Percentiles rank a stretch among this genome's conserved stretches.
Conservation (phyloP, 1,284 basidiomycete species). For the Microbotryum silenes-acaulis region DNA sequence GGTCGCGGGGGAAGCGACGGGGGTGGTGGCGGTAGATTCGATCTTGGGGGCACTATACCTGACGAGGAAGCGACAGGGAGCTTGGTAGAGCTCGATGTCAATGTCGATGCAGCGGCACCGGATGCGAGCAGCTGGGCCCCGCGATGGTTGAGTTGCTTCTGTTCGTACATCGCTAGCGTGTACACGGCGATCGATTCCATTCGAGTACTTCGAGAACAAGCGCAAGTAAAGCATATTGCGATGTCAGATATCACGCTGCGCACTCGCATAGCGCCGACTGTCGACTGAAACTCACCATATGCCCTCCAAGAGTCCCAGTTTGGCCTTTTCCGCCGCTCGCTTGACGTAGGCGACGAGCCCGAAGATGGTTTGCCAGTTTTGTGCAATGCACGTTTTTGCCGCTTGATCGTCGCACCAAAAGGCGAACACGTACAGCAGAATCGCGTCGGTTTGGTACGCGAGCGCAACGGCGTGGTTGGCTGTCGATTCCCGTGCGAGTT, state of each 20-base stretch:
- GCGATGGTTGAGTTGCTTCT: conserved; percentile 21
- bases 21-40: not conserved
- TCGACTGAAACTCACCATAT: conserved; percentile 17
- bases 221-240: not conserved
- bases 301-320: conserved; percentile 8
- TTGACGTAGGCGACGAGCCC: conserved; percentile 32
- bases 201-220: not conserved
- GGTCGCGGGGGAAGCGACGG: not conserved
- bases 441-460: conserved; percentile 45
- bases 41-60: not conserved
- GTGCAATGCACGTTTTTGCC: conserved; percentile 13
- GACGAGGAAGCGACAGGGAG: not conserved
- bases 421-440: conserved; percentile 46
- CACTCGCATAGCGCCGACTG: no score
- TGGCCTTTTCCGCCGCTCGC: conserved; percentile 25
- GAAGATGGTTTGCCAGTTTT: conserved; percentile 34
- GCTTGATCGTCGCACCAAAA: conserved; percentile 47
- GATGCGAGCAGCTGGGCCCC: conserved; percentile 12
- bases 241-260: no score
- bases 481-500: conserved; percentile 16
- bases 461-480: conserved; percentile 37
- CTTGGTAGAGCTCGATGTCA: not conserved
- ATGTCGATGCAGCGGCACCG: not conserved
- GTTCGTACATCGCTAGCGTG: conserved; percentile 27
- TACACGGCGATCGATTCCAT: conserved; percentile 27